A percentile compares a stretch with the other conserved stretches of the same genome.
Conservation (phyloP, 164 flowering plant genomes). For the Tetracentron sinense region DNA sequence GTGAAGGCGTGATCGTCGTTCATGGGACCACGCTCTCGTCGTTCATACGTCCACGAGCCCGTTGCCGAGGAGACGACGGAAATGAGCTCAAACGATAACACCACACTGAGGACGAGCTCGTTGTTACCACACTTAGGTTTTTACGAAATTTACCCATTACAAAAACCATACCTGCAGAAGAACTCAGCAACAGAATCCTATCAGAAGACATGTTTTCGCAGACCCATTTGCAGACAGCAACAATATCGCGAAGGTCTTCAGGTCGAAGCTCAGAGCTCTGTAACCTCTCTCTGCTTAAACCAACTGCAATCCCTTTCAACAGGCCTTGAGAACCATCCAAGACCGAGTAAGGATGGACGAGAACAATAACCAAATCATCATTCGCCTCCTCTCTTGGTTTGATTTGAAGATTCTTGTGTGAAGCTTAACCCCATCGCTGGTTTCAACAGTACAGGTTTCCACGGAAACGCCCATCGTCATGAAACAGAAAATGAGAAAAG, state of each 20-base stretch:
- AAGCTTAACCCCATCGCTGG: conserved; percentile 10
- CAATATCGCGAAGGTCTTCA: not conserved
- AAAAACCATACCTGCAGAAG: conserved; percentile 34
- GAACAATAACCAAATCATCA: conserved; percentile 4
- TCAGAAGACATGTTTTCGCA: conserved; percentile 11
- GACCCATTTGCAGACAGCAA: conserved; percentile 19
- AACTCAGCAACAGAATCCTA: conserved; percentile 27
- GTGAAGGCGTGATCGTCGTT: too few species aligned
- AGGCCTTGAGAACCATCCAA: not conserved
- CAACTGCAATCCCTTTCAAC: not conserved
- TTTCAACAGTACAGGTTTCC: conserved; percentile 12
- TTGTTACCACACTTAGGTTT: too few species aligned
- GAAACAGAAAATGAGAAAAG: not conserved
- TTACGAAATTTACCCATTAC: too few species aligned
- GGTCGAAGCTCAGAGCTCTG: not conserved
- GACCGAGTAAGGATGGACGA: conserved; percentile 12
- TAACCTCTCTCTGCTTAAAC: not conserved
- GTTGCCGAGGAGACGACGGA: too few species aligned
- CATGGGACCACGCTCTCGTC: too few species aligned
- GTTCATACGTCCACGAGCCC: too few species aligned
- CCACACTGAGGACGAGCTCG: too few species aligned
- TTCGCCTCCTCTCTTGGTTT: not conserved
- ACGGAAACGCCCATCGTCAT: too few species aligned
- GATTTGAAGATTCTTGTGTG: conserved; percentile 16
- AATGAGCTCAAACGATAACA: too few species aligned